phyloP scores from a whole-genome alignment of 306 rosid species.

The Dalbergia cultrata region DNA sequence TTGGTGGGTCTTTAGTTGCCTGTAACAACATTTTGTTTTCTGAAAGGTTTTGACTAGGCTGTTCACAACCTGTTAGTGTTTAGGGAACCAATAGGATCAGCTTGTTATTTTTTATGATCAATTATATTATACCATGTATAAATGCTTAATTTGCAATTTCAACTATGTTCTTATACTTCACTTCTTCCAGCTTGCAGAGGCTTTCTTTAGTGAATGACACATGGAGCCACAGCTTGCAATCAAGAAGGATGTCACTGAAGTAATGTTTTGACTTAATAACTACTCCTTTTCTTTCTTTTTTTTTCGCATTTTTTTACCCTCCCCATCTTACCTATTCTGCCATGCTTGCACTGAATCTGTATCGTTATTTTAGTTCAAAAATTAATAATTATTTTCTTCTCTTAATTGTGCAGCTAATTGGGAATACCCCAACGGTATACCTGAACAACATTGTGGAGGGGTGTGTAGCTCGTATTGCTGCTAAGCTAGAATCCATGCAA shows the following conservation, averaged over 20 bases:
- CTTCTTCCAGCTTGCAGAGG: constrained; percentile 14
- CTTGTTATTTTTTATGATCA: neutral
- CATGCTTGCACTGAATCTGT: neutral
- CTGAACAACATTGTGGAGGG: constrained; percentile 79
- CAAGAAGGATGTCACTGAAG: constrained; percentile 82
- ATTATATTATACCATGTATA: neutral
- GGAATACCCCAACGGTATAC: constrained; percentile 76
- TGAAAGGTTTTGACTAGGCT: neutral
- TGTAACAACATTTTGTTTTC: neutral
- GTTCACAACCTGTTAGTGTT: constrained; percentile 20
- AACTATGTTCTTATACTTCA: neutral
- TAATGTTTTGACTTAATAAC: constrained; percentile 32
- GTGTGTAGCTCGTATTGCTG: constrained; percentile 77
- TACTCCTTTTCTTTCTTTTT: neutral
- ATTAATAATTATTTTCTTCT: neutral
- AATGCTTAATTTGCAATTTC: neutral
- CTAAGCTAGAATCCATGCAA: constrained; percentile 80
- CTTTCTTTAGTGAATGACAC: constrained; percentile 31
- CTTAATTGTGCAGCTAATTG: constrained; percentile 62
- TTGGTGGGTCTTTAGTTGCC: neutral
- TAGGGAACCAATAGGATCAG: neutral
- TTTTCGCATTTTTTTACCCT: neutral
- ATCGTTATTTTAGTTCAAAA: neutral
- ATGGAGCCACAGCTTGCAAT: constrained; percentile 71
- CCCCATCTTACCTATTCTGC: neutral